Evolutionary conservation across 2,329 filamentous ascomycete species (phyloP), one percentile per base, ranked within the genome.

Genomic region (Aphanocladium album): DNA sequence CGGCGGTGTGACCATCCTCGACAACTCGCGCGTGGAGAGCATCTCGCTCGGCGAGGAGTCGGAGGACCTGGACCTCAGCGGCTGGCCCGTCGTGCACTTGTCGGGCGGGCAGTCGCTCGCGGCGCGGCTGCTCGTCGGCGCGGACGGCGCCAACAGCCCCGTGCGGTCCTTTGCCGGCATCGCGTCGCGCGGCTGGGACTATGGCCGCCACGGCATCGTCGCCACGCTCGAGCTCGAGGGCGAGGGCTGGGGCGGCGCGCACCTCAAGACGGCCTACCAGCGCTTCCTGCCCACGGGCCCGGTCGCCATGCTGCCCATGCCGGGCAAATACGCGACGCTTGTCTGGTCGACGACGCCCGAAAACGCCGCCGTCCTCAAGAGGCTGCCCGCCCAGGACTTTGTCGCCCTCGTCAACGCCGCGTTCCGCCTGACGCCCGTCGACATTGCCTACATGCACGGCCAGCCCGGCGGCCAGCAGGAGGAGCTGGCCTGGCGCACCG

Each of bases 291-390:
- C 95, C 4, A 91, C 90, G 0, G 95, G 95, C 0, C 95, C 95
- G 0, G 86, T 98, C 56, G 95, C 95, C 19, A 87, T 98, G 77
- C 84, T 99, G 1, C 95, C 95, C 1, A 79, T 99, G 9, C 95
- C 95, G 0, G 89, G 90, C 21, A 89, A 90, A 64, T 83, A 85
- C 71, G 88, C 93, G 5, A 93, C 91, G 0, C 80, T 99, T 5
- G 95, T 99, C 19, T 99, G 95, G 95, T 96, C 92, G 6, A 98
- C 93, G 1, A 95, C 90, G 0, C 89, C 92, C 0, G 81, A 86
- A 59, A 87, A 91, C 62, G 95, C 93, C 0, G 82, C 89, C 0
- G 80, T 88, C 59, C 81, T 99, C 45, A 97, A 96, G 78, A 83
- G 83, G 41, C 81, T 99, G 5, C 78, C 86, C 0, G 73, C 86